Evolutionary conservation across 164 flowering plant genomes (phyloP), one percentile per base, ranked within the genome.

Genomic region (Annona cherimola): DNA sequence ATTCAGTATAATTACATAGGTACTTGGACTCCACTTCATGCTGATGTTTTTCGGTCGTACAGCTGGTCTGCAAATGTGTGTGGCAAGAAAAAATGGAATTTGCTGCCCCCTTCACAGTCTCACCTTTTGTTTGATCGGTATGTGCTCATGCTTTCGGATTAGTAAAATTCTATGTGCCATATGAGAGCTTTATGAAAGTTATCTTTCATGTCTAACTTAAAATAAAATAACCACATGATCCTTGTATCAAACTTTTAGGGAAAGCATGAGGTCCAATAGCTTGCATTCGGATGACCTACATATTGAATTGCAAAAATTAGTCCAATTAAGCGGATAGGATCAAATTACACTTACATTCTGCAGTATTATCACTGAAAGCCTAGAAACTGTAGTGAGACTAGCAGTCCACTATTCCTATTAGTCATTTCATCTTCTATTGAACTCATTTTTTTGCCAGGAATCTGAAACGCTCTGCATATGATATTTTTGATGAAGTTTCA

Each of bases 31-130:
- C 98, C 99, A 75, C 86, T 95, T 66, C 99, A 95, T 84, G 99
- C 98, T 74, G 99, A 95, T 84, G 99, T 95, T 74, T 95, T 95
- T 77, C 84, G 93, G 80, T 95, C 99, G 14, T 91, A 91, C 76
- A 95, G 98, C 81, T 93, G 98, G 99, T 95, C 99, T 50, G 98
- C 99, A 66, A 95, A 95, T 80, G 89, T 93, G 16, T 93, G 98
- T 80, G 99, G 99, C 69, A 84, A 76, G 86, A 95, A 95, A 79
- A 74, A 78, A 62, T 93, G 99, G 99, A 81, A 82, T 81, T 87
- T 95, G 77, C 79, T 93, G 63, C 76, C 97, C 72, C 96, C 99
- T 73, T 81, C 84, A 69, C 99, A 93, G 68, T 71, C 80, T 72
- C 89, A 87, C 81, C 92, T 87, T 73, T 83, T 89, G 26, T 91